These are phyloP conservation scores for Citrus trifoliata DNA, from an alignment of 345 rosid genomes.

Conservation along the genomic window DNA sequence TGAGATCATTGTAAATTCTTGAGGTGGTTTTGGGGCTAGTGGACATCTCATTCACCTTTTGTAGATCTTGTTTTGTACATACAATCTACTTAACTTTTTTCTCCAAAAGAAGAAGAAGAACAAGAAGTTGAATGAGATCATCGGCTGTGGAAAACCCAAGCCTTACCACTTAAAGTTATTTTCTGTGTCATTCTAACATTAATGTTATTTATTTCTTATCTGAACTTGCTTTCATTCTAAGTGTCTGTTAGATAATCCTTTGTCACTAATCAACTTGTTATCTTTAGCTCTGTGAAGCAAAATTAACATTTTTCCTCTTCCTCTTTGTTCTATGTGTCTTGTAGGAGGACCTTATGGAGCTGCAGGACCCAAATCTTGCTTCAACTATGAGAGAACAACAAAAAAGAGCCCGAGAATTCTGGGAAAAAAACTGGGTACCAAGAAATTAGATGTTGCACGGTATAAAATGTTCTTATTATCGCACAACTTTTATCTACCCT, in stretches of 20 bases:
- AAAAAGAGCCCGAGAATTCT: constrained; percentile 63
- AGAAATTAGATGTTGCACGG: background rate
- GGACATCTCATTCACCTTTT: no score
- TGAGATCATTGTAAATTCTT: no score
- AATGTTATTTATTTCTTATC: background rate
- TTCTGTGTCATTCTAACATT: background rate
- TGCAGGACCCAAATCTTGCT: constrained; percentile 82
- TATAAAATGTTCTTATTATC: constrained; percentile 6
- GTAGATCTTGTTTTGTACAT: no score
- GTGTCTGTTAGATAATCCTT: background rate
- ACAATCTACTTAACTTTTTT: no score
- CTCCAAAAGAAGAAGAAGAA: no score
- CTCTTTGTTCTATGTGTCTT: constrained; percentile 12
- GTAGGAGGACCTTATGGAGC: constrained; percentile 77
- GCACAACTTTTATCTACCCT: background rate
- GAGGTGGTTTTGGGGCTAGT: no score
- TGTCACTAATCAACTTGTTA: background rate
- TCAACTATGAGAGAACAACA: constrained; percentile 75
- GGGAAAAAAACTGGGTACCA: constrained; percentile 90
- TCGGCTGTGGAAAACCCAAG: background rate
- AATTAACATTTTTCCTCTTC: background rate
- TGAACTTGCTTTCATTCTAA: background rate
- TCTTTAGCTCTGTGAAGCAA: background rate
- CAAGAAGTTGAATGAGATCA: background rate
- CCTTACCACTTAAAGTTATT: background rate